Evolutionary conservation across 139 green algal genomes (phyloP).

Genomic region (Cymbomonas tetramitiformis): DNA sequence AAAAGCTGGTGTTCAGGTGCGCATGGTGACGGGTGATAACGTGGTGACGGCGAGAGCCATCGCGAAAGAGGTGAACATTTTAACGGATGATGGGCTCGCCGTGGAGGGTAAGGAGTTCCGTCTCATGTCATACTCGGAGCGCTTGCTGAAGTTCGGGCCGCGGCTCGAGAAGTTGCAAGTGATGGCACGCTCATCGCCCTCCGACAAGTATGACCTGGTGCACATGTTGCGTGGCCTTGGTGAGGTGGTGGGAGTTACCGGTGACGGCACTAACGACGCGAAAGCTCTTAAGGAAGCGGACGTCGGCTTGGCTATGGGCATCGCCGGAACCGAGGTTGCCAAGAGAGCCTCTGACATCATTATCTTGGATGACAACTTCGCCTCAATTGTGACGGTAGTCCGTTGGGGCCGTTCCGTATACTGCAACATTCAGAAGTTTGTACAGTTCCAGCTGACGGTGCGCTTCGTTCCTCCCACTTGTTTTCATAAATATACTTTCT

Average conservation of each 20-base stretch:
- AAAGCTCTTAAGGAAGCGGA: conserved; percentile 85
- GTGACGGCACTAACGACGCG: conserved; percentile 89
- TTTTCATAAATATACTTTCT: too few relatives aligned
- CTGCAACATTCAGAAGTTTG: conserved; percentile 94
- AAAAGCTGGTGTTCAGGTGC: conserved; percentile 77
- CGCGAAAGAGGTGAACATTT: conserved; percentile 78
- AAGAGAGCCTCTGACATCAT: conserved; percentile 98
- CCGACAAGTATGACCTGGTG: conserved; percentile 86
- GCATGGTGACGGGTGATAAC: conserved; percentile 98
- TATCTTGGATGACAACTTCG: conserved; percentile 98
- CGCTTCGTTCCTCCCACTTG: too few relatives aligned
- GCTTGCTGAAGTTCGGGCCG: too few relatives aligned
- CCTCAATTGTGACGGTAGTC: conserved; percentile 84
- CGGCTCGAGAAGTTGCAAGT: conserved; percentile 73
- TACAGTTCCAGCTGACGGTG: conserved; percentile 88
- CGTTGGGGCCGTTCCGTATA: conserved; percentile 93
- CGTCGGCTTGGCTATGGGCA: conserved; percentile 94
- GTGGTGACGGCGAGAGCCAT: conserved; percentile 90
- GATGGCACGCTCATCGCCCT: conserved; percentile 73
- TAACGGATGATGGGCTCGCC: conserved; percentile 30
- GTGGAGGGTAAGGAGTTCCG: conserved; percentile 79
- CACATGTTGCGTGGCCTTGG: conserved; percentile 61
- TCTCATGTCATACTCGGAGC: conserved; percentile 47
- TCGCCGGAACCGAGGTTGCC: conserved; percentile 71
- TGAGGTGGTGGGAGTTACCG: conserved; percentile 90